Evolutionary conservation across 768 basidiomycete species (phyloP).

Genomic region (Nidularia sp.): DNA sequence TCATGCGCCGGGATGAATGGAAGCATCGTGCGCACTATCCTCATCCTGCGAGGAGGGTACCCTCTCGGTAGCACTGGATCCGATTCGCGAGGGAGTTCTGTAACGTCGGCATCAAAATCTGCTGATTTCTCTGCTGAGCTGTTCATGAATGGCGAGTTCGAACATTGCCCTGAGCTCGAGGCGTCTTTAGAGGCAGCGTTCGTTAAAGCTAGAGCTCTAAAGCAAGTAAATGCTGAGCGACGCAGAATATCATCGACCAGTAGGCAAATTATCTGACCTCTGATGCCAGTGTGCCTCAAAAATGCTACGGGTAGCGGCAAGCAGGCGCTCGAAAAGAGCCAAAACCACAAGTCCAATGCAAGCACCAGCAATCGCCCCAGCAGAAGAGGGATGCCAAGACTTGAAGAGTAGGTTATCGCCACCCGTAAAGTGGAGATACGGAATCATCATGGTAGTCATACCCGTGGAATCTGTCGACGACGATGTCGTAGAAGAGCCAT

Average conservation of each 20-base stretch:
- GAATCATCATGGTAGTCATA: constrained; percentile 42
- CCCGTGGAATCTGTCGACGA: constrained; percentile 11
- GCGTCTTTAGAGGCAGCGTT: background rate
- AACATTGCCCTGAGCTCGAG: background rate
- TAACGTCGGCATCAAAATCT: constrained; percentile 1
- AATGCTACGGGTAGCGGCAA: constrained; percentile 51
- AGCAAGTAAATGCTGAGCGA: background rate
- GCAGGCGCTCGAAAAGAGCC: constrained; percentile 66
- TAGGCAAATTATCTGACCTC: constrained; percentile 34
- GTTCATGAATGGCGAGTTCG: background rate
- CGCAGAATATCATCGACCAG: background rate
- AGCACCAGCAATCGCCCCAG: constrained; percentile 71
- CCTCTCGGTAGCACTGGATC: too few species aligned
- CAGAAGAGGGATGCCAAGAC: constrained; percentile 61
- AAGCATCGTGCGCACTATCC: constrained; percentile 30
- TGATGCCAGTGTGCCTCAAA: constrained; percentile 56
- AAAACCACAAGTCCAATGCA: constrained; percentile 68
- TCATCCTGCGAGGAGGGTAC: background rate
- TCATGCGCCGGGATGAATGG: constrained; percentile 72
- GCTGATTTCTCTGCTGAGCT: constrained; percentile 5
- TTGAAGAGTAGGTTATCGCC: constrained; percentile 68
- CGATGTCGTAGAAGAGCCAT: constrained; percentile 5
- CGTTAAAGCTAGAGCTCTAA: background rate
- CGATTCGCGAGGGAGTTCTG: background rate
- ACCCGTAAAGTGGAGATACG: constrained; percentile 65